These are phyloP conservation scores for Parachaetomium inaequale DNA, from an alignment of 495 filamentous ascomycete genomes.

Conservation along the genomic window DNA sequence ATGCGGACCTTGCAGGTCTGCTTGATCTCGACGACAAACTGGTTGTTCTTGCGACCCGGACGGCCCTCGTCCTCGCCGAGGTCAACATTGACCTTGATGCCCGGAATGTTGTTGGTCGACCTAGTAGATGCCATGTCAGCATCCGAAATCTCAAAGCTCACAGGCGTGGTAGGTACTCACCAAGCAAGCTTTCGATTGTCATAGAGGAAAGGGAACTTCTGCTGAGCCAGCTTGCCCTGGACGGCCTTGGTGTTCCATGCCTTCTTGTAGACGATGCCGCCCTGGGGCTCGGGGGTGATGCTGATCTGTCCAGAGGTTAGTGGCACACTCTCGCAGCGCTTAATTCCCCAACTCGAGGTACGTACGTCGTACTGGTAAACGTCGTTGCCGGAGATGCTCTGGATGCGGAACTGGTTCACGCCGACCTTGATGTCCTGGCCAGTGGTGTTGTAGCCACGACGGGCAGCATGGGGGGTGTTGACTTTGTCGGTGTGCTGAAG, in stretches of 20 bases:
- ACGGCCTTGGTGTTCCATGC: conserved; percentile 65
- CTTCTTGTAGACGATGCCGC: conserved; percentile 56
- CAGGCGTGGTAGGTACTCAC: conserved; percentile 42
- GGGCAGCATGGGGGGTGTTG: conserved; percentile 28
- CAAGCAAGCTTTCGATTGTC: conserved; percentile 79
- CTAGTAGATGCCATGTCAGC: conserved; percentile 27
- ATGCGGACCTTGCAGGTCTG: conserved; percentile 61
- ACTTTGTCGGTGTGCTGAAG: not conserved
- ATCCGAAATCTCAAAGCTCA: not conserved
- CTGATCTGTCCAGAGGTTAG: conserved; percentile 47
- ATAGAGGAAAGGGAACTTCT: conserved; percentile 57
- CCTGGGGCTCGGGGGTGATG: conserved; percentile 63
- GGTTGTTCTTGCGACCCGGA: conserved; percentile 42
- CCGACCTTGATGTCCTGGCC: conserved; percentile 57
- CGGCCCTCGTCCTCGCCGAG: conserved; percentile 59
- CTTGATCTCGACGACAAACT: conserved; percentile 55
- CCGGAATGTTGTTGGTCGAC: conserved; percentile 40
- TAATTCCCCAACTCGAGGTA: conserved; percentile 18
- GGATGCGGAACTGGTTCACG: conserved; percentile 74
- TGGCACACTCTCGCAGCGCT: not conserved
- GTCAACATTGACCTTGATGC: conserved; percentile 54
- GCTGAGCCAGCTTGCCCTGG: conserved; percentile 46
- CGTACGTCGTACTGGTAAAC: conserved; percentile 88
- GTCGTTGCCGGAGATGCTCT: conserved; percentile 40
- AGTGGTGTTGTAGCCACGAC: conserved; percentile 52